Evolutionary conservation across 805 yeast genomes (phyloP).

Genomic region (Candida incommunis): DNA sequence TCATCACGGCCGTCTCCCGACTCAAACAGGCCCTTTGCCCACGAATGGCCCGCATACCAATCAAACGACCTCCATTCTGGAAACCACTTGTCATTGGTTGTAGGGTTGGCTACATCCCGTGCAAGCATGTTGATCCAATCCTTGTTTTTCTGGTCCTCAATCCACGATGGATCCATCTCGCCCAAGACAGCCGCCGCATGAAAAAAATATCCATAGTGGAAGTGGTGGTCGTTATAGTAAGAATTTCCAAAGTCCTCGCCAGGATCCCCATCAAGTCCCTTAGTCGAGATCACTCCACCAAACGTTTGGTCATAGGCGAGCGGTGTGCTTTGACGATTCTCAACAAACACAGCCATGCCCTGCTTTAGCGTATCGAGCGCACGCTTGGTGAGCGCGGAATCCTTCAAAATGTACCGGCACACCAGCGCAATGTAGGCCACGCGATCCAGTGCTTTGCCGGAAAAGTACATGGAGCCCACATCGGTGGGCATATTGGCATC

Average conservation of each 20-base stretch:
- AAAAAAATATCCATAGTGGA: constrained; percentile 75
- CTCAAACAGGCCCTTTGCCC: constrained; percentile 60
- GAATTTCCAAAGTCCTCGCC: constrained; percentile 61
- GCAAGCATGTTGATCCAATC: constrained; percentile 49
- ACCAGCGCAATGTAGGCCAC: constrained; percentile 67
- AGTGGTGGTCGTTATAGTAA: constrained; percentile 73
- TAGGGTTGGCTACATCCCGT: constrained; percentile 58
- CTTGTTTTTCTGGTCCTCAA: constrained; percentile 23
- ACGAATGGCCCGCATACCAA: constrained; percentile 63
- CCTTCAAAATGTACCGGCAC: constrained; percentile 44
- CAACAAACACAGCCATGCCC: constrained; percentile 51
- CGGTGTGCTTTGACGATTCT: constrained; percentile 51
- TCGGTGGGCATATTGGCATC: constrained; percentile 22
- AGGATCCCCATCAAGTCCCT: constrained; percentile 32
- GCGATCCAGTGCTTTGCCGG: constrained; percentile 76
- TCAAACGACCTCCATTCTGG: constrained; percentile 60
- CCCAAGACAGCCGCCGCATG: constrained; percentile 75
- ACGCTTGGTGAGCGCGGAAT: constrained; percentile 31
- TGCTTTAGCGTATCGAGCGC: constrained; percentile 42
- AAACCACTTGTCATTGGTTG: constrained; percentile 35
- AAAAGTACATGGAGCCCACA: constrained; percentile 60
- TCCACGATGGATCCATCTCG: constrained; percentile 43
- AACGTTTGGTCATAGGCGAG: constrained; percentile 59
- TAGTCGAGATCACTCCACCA: constrained; percentile 66
- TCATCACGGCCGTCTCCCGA: constrained; percentile 60